These are phyloP conservation scores for Podila epicladia DNA, from an alignment of 192 early-diverging fungal genomes.

Conservation along the genomic window DNA sequence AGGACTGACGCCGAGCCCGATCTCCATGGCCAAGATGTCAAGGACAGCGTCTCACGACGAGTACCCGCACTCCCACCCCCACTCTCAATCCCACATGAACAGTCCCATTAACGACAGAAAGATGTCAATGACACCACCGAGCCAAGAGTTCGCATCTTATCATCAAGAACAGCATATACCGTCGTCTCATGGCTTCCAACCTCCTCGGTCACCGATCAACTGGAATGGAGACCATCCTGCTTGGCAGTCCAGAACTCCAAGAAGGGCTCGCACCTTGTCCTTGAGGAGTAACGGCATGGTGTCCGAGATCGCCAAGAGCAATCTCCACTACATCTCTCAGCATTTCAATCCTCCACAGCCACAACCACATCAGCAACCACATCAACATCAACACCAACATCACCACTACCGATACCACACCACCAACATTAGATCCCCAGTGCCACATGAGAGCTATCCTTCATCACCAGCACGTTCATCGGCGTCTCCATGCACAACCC, in stretches of 20 bases:
- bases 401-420: neutral
- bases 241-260: neutral
- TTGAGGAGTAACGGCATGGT: too few species aligned
- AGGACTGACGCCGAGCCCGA: neutral
- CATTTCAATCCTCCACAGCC: slow-evolving; percentile 2
- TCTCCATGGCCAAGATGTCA: neutral
- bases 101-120: neutral
- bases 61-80: slow-evolving; percentile 3
- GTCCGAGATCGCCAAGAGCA: too few species aligned
- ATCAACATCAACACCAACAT: neutral
- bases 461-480: slow-evolving; percentile 28
- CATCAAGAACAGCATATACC: neutral
- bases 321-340: neutral
- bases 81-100: slow-evolving; percentile 19
- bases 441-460: slow-evolving; percentile 28
- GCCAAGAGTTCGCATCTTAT: neutral
- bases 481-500: slow-evolving; percentile 26
- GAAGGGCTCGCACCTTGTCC: neutral
- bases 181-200: neutral
- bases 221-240: neutral
- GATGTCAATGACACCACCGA: slow-evolving; percentile 1
- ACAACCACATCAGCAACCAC: neutral
- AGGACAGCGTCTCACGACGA: slow-evolving; percentile 9
- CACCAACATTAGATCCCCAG: neutral
- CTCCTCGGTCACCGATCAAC: neutral